Conservation (phyloP, 371 early-diverging fungal species). For the Circinella minor region DNA sequence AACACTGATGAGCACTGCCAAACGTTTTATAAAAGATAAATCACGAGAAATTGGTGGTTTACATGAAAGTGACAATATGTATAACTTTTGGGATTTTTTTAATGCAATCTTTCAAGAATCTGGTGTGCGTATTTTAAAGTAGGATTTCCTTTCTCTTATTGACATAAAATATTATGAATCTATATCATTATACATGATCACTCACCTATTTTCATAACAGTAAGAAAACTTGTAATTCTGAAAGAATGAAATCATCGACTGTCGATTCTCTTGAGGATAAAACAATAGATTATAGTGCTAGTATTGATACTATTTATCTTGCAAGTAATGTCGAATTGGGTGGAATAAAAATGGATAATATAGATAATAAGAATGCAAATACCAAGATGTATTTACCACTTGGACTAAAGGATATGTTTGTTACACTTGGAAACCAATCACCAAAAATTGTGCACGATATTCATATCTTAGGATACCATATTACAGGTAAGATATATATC, state of each 20-base stretch:
- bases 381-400: not conserved
- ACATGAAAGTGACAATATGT: not conserved
- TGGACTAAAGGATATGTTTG: not conserved
- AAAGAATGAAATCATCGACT: no score
- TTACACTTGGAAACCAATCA: not conserved
- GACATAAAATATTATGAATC: no score
- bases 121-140: not conserved
- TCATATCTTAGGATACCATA: not conserved
- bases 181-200: no score
- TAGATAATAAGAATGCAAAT: not conserved
- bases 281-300: not conserved
- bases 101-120: not conserved
- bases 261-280: no score
- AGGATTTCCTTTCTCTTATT: not conserved
- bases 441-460: not conserved
- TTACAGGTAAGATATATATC: not conserved
- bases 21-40: not conserved
- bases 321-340: not conserved
- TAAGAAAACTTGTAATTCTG: no score
- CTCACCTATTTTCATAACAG: no score
- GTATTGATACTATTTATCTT: not conserved
- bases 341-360: not conserved
- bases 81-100: not conserved
- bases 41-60: not conserved
- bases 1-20: not conserved